phyloP scores from a whole-genome alignment of 2,329 filamentous ascomycete genomes.

The Aspergillus versicolor region DNA sequence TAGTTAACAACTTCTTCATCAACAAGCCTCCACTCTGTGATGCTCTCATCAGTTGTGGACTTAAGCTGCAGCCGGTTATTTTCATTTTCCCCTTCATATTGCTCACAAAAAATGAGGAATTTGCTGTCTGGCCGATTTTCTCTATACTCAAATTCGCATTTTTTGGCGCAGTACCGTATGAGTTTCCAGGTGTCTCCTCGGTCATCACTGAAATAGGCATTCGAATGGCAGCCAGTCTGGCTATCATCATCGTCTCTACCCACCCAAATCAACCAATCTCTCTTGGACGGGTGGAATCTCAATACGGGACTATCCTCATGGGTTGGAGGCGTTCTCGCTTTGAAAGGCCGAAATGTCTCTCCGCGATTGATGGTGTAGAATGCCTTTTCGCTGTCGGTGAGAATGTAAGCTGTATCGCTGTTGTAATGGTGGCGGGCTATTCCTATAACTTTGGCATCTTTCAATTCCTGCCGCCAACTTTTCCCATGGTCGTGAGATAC shows the following conservation, averaged over 20 bases:
- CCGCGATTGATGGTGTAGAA: slow-evolving; percentile 82
- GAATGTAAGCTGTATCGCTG: slow-evolving; percentile 83
- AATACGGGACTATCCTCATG: slow-evolving; percentile 53
- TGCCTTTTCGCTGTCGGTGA: slow-evolving; percentile 67
- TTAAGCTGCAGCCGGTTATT: slow-evolving; percentile 67
- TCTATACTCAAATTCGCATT: slow-evolving; percentile 82
- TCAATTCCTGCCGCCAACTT: slow-evolving; percentile 71
- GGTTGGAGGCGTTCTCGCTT: slow-evolving; percentile 64
- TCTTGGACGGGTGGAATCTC: slow-evolving; percentile 79
- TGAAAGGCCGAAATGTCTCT: slow-evolving; percentile 69
- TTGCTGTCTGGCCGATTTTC: slow-evolving; percentile 59
- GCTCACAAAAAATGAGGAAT: slow-evolving; percentile 64
- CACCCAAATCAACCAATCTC: slow-evolving; percentile 91
- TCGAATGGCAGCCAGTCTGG: slow-evolving; percentile 61
- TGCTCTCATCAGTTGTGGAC: slow-evolving; percentile 72
- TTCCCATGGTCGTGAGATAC: slow-evolving; percentile 86
- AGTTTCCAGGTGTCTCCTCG: slow-evolving; percentile 77
- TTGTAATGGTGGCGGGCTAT: slow-evolving; percentile 79
- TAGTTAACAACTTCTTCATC: slow-evolving; percentile 77
- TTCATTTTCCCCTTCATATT: slow-evolving; percentile 62
- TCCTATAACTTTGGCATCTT: slow-evolving; percentile 65
- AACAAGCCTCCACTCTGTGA: slow-evolving; percentile 62
- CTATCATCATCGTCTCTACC: slow-evolving; percentile 66
- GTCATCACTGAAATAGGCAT: slow-evolving; percentile 75
- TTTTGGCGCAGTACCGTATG: slow-evolving; percentile 70